Base-by-base conservation (phyloP, 2,329 filamentous ascomycete species). In the Paraphaeosphaeria sporulosa region DNA sequence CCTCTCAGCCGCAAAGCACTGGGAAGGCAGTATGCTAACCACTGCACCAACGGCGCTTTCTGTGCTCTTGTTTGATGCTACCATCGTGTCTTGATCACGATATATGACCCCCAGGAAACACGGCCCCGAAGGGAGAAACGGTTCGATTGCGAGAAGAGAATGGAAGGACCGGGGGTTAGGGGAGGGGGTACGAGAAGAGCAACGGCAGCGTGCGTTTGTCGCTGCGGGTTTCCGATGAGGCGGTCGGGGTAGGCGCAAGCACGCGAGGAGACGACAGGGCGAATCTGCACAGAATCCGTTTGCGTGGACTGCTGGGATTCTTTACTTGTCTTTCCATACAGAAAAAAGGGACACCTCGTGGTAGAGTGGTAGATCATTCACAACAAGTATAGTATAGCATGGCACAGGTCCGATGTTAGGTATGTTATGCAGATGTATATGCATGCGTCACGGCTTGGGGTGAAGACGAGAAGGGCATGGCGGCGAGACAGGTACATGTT, bases 11-110 rank as follows among this genome's bases (percentile, higher is more conserved):
- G 43, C 27, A 27, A 32, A 17, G 17, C 32, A 59, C 60, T 78
- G 76, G 75, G 76, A 77, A 77, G 73, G 73, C 73, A 70, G 66
- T 73, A 74, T 66, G 69, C 73, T 78, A 76, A 76, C 76, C 76
- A 78, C 76, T 78, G 71, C 66, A 66, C 75, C 57, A 78, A 68
- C 55, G 62, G 57, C 69, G 75, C 75, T 67, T 62, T 27, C 21
- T 1, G 1, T 42, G 9, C 25, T 30, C 17, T 30, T 12, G 7
- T 6, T 32, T 8, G 30, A 32, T 32, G 30, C n/a, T n/a, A 32
- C 30, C 30, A 32, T n/a, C n/a, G n/a, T n/a, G n/a, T n/a, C n/a
- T n/a, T n/a, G n/a, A n/a, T n/a, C n/a, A n/a, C n/a, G n/a, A n/a
- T n/a, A n/a, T n/a, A n/a, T n/a, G n/a, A n/a, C n/a, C n/a, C n/a